A percentile compares a stretch with the other conserved stretches of the same genome.
Evolutionary conservation across 257 asterid species (phyloP).

Genomic region (Prunella vulgaris): DNA sequence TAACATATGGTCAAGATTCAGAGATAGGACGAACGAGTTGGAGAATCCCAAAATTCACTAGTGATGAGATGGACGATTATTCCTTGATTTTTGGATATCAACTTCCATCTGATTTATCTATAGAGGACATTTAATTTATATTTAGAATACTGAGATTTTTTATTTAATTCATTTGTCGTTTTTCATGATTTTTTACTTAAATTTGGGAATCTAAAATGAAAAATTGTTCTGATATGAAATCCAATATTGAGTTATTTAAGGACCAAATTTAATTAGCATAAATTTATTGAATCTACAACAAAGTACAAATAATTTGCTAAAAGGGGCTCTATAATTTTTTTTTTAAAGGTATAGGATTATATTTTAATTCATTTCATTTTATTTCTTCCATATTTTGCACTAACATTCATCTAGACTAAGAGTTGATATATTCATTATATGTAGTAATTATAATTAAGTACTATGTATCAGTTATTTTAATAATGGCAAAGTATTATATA

Average conservation of each 20-base stretch:
- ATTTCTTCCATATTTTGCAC: background rate
- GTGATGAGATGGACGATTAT: conserved; percentile 82
- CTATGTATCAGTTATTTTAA: no score
- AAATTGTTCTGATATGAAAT: background rate
- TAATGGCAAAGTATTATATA: no score
- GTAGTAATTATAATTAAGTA: no score
- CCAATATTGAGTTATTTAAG: background rate
- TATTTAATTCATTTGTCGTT: background rate
- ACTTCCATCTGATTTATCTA: conserved; percentile 55
- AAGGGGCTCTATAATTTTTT: no score
- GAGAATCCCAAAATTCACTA: conserved; percentile 77
- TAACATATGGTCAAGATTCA: conserved; percentile 41
- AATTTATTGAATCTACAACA: background rate
- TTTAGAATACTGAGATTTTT: background rate
- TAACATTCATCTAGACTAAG: background rate
- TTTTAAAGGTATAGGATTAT: no score
- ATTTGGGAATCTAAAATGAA: background rate
- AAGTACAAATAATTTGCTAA: background rate
- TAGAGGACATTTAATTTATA: conserved; percentile 45
- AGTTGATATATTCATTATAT: no score
- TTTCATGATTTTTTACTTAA: background rate
- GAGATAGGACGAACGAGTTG: conserved; percentile 40
- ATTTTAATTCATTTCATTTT: background rate
- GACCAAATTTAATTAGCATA: background rate
- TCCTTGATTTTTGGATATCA: conserved; percentile 71